Evolutionary conservation across 2,329 filamentous ascomycete genomes (phyloP).

Genomic region (Uncinocarpus reesii): DNA sequence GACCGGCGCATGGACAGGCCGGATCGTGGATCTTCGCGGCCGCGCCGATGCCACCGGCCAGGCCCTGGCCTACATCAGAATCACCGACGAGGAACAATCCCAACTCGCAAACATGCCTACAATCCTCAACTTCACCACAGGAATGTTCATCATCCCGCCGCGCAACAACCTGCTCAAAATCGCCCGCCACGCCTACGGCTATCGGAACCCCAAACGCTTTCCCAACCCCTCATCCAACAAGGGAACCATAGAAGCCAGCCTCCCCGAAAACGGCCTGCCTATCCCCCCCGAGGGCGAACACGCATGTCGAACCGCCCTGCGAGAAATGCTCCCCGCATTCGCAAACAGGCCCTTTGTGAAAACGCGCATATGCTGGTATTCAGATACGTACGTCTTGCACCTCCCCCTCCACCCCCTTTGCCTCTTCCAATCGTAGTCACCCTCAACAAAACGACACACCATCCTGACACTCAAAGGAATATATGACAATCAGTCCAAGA

Average conservation of each 20-base stretch:
- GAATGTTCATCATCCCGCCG: slow-evolving; percentile 48
- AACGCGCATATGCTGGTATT: slow-evolving; percentile 65
- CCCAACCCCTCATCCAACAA: slow-evolving; percentile 18
- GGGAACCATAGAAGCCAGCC: slow-evolving; percentile 25
- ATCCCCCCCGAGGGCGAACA: slow-evolving; percentile 48
- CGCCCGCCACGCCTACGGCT: slow-evolving; percentile 60
- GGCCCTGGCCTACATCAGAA: slow-evolving; percentile 62
- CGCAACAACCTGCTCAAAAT: slow-evolving; percentile 53
- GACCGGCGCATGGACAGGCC: slow-evolving; percentile 76
- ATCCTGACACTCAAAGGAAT: neutral
- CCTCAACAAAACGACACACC: neutral
- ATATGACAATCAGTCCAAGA: slow-evolving; percentile 35
- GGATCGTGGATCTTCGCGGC: slow-evolving; percentile 65
- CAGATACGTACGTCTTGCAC: slow-evolving; percentile 51
- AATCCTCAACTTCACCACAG: slow-evolving; percentile 39
- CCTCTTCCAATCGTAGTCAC: too few relatives aligned
- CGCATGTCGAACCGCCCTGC: slow-evolving; percentile 52
- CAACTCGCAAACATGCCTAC: slow-evolving; percentile 58
- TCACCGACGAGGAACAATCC: slow-evolving; percentile 61
- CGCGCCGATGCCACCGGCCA: slow-evolving; percentile 74
- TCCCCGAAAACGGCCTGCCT: slow-evolving; percentile 30
- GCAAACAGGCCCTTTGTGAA: slow-evolving; percentile 50
- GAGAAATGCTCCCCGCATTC: slow-evolving; percentile 51
- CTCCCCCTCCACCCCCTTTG: neutral
- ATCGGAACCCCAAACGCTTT: slow-evolving; percentile 38